Evolutionary conservation across 73 alveolate species (phyloP).

Genomic region (Paramecium bursaria): DNA sequence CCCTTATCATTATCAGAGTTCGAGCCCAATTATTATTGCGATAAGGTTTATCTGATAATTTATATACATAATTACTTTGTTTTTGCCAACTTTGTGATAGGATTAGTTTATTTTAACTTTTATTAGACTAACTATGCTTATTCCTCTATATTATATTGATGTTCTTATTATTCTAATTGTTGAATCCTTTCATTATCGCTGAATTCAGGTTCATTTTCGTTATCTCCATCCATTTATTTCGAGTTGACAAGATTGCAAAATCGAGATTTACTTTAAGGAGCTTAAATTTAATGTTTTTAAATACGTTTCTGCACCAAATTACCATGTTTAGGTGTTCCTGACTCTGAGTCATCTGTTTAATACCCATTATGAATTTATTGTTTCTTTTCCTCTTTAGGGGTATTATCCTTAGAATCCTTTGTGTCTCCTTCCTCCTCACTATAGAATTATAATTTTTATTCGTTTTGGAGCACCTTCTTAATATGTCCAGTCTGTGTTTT

Average conservation of each 20-base stretch:
- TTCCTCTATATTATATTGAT: constrained; percentile 36
- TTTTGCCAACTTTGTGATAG: neutral
- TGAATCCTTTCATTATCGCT: constrained; percentile 13
- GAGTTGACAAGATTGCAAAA: constrained; percentile 7
- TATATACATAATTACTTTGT: constrained; percentile 3
- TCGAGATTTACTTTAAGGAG: neutral
- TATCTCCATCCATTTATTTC: constrained; percentile 11
- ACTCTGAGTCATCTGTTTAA: constrained; percentile 41
- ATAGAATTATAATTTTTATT: constrained; percentile 35
- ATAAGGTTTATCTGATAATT: constrained; percentile 45
- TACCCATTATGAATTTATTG: neutral
- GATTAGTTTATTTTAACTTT: constrained; percentile 3
- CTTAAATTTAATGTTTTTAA: neutral
- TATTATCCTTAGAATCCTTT: constrained; percentile 8
- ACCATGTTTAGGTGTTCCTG: neutral
- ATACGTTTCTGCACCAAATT: neutral
- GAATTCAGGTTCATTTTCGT: constrained; percentile 30
- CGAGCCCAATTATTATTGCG: neutral
- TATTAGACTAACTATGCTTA: constrained; percentile 23
- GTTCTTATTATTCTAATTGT: neutral
- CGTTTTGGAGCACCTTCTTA: constrained; percentile 4
- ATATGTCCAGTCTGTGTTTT: constrained; percentile 11
- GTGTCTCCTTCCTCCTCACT: constrained; percentile 58
- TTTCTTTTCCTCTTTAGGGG: constrained; percentile 24
- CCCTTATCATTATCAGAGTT: constrained; percentile 36